Evolutionary conservation across 805 yeast species (phyloP).

Genomic region (Pichia rugopelliculosa): DNA sequence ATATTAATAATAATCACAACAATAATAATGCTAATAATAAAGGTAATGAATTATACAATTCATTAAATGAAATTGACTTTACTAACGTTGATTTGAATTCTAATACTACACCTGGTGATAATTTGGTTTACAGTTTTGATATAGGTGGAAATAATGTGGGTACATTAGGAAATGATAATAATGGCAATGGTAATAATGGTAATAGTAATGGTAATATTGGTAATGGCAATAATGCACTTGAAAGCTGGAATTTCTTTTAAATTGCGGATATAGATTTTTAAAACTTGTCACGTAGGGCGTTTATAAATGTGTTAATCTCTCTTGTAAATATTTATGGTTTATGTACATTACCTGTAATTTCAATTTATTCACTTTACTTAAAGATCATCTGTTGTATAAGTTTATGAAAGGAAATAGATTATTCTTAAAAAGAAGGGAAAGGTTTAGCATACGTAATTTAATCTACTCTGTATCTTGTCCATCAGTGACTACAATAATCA

Average conservation of each 20-base stretch:
- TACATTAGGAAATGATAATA: neutral
- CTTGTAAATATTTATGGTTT: neutral
- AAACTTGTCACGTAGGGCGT: no score
- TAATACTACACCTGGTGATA: slow-evolving; percentile 12
- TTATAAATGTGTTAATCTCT: no score
- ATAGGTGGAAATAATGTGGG: neutral
- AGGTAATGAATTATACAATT: slow-evolving; percentile 19
- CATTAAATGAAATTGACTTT: slow-evolving; percentile 32
- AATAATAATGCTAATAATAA: neutral
- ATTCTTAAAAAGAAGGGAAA: no score
- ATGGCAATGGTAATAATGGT: neutral
- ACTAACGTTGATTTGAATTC: slow-evolving; percentile 30
- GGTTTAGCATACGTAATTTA: no score
- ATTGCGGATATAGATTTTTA: neutral
- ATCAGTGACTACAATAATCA: no score
- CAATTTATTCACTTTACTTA: neutral
- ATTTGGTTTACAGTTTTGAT: slow-evolving; percentile 17
- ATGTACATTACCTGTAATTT: neutral
- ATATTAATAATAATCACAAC: neutral
- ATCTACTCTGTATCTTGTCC: no score
- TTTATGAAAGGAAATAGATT: no score
- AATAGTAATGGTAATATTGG: neutral
- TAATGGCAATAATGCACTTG: neutral
- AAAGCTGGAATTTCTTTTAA: neutral
- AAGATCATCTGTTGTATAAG: no score